Evolutionary conservation across 1,284 basidiomycete genomes (phyloP), one percentile per base, ranked within the genome.

Genomic region (Microbotryum silenes-acaulis): DNA sequence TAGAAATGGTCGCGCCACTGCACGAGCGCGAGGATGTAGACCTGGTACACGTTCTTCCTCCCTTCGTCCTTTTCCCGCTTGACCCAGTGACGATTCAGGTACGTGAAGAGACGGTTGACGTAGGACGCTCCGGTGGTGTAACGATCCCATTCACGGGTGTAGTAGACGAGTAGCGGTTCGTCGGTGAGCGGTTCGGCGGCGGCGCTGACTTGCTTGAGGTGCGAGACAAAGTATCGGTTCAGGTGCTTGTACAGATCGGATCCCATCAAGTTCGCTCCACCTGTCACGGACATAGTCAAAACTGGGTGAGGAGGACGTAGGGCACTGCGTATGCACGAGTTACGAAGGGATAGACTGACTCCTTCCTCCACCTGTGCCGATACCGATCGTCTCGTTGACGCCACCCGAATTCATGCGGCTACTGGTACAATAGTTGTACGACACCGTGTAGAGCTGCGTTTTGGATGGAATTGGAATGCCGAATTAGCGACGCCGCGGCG

Each of bases 31-130:
- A 98, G 85, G 33, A 93, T 98, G 77, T 97, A 98, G 31, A 99
- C 90, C 6, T 85, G 86, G 77, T 96, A 97, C 49, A 97, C 88
- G 56, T 88, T 87, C 77, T 93, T 97, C 72, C 91, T 83, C 6
- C 96, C 96, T 75, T 99, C 94, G 72, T 98, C 96, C 74, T 94
- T 87, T 76, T 98, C 93, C 51, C 94, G 85, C 79, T 96, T 97
- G 54, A 99, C 93, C 96, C 96, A 99, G 78, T 97, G 92, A 62
- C 94, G 89, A 76, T 98, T 97, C 64, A 97, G 84, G 77, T 97
- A 97, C 23, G 90, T 88, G 79, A 97, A 97, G 49, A 98, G 78
- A 64, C 92, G 86, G 74, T 96, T 92, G 73, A 98, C 87, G 75
- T 93, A 97, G 75, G 90, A 91, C 10, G 94, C 92, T 62, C 94